These are phyloP conservation scores for Vachellia collinsii DNA, from an alignment of 306 rosid genomes.

Conservation along the genomic window DNA sequence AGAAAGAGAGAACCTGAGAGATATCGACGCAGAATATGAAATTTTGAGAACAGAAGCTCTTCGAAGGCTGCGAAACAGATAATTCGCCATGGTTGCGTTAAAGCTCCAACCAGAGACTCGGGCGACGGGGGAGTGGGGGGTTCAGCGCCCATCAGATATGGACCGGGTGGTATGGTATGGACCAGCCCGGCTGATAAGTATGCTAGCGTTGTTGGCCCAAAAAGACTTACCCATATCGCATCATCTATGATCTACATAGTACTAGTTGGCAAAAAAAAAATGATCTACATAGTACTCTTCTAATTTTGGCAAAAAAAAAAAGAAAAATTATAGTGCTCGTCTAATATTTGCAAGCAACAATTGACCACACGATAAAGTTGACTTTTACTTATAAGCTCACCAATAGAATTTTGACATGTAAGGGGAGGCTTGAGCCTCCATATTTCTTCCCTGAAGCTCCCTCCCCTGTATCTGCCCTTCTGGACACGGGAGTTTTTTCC, in stretches of 20 bases:
- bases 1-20: constrained; percentile 53
- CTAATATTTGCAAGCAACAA: constrained; percentile 33
- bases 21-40: constrained; percentile 35
- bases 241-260: background rate
- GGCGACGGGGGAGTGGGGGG: background rate
- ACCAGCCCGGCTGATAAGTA: background rate
- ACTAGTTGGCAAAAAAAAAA: too few relatives aligned
- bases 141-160: constrained; percentile 33
- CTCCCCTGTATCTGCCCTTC: constrained; percentile 40
- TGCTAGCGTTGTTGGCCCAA: background rate
- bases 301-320: too few relatives aligned
- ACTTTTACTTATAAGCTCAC: constrained; percentile 25
- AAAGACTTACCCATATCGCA: background rate
- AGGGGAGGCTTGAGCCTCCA: constrained; percentile 50
- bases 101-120: background rate
- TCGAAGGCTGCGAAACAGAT: constrained; percentile 48
- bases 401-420: constrained; percentile 46
- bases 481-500: constrained; percentile 23
- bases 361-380: constrained; percentile 33
- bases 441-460: constrained; percentile 61
- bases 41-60: constrained; percentile 55
- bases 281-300: too few relatives aligned
- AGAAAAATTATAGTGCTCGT: too few relatives aligned
- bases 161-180: constrained; percentile 35
- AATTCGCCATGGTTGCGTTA: constrained; percentile 56